phyloP scores from a whole-genome alignment of 192 early-diverging fungal species.

The Podila minutissima region DNA sequence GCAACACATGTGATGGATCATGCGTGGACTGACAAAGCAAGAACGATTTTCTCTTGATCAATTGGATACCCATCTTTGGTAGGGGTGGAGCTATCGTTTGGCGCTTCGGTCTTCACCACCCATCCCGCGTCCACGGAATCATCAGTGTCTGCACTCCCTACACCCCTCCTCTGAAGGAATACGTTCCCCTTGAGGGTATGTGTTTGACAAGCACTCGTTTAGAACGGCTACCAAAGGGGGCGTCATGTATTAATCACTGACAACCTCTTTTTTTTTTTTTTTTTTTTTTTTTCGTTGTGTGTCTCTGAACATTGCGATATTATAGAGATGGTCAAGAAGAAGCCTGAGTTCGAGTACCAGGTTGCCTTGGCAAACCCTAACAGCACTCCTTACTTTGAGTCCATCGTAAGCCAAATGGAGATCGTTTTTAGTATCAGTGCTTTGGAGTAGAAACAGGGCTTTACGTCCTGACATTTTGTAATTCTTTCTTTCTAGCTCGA shows the following conservation, averaged over 20 bases:
- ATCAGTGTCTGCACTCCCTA: slow-evolving; percentile 49
- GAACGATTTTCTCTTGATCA: not conserved
- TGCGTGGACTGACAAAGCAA: not conserved
- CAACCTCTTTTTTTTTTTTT: not conserved
- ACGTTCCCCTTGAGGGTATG: slow-evolving; percentile 20
- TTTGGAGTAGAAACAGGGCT: not conserved
- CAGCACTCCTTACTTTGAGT: slow-evolving; percentile 9
- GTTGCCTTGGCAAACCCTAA: slow-evolving; percentile 22
- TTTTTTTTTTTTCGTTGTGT: not conserved
- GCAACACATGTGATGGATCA: too few species aligned
- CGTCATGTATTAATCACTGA: too few species aligned
- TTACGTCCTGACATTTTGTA: not conserved
- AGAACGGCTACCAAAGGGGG: not conserved
- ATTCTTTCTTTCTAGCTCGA: too few species aligned
- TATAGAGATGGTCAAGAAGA: slow-evolving; percentile 19
- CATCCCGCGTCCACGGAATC: slow-evolving; percentile 31
- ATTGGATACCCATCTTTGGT: not conserved
- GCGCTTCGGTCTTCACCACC: slow-evolving; percentile 42
- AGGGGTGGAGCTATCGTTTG: slow-evolving; percentile 47
- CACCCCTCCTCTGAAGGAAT: slow-evolving; percentile 11
- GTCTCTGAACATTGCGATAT: not conserved
- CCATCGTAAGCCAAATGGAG: not conserved
- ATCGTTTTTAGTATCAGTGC: not conserved
- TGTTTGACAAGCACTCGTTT: not conserved
- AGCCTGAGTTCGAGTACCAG: slow-evolving; percentile 40